phyloP scores from a whole-genome alignment of 2,329 filamentous ascomycete species.

The Aspergillus sp. region DNA sequence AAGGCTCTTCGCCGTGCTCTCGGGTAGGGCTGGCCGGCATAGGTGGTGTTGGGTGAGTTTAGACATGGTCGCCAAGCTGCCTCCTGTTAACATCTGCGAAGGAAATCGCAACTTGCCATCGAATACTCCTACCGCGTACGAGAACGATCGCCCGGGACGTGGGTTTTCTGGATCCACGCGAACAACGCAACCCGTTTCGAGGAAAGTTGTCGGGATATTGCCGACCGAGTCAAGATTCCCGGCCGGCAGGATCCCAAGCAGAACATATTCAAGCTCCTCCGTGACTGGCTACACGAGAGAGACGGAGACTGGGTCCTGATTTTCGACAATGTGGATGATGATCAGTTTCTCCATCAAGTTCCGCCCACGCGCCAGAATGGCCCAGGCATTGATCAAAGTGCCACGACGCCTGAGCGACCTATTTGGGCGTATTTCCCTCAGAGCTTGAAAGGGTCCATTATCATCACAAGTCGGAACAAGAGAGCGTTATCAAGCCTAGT shows the following conservation, averaged over 20 bases:
- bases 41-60: slow-evolving; percentile 10
- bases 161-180: slow-evolving; percentile 32
- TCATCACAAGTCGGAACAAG: slow-evolving; percentile 10
- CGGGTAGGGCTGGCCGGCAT: slow-evolving; percentile 10
- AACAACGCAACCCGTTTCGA: slow-evolving; percentile 25
- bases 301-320: slow-evolving; percentile 16
- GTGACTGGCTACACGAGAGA: slow-evolving; percentile 13
- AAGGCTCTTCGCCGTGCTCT: slow-evolving; percentile 4
- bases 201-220: slow-evolving; percentile 27
- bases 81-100: slow-evolving; percentile 9
- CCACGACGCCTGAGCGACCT: slow-evolving; percentile 1
- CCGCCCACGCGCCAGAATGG: not conserved
- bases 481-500: slow-evolving; percentile 6
- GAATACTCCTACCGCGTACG: slow-evolving; percentile 26
- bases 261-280: slow-evolving; percentile 22
- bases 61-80: not conserved
- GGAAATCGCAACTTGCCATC: slow-evolving; percentile 31
- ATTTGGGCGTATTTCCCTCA: slow-evolving; percentile 11
- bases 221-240: slow-evolving; percentile 19
- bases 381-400: too few relatives aligned
- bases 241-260: slow-evolving; percentile 20
- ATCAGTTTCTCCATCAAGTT: slow-evolving; percentile 5
- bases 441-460: slow-evolving; percentile 7
- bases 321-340: slow-evolving; percentile 19
- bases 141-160: slow-evolving; percentile 16